These are phyloP conservation scores for Alternaria sp. DNA, from an alignment of 2,329 filamentous ascomycete genomes.

Conservation along the genomic window DNA sequence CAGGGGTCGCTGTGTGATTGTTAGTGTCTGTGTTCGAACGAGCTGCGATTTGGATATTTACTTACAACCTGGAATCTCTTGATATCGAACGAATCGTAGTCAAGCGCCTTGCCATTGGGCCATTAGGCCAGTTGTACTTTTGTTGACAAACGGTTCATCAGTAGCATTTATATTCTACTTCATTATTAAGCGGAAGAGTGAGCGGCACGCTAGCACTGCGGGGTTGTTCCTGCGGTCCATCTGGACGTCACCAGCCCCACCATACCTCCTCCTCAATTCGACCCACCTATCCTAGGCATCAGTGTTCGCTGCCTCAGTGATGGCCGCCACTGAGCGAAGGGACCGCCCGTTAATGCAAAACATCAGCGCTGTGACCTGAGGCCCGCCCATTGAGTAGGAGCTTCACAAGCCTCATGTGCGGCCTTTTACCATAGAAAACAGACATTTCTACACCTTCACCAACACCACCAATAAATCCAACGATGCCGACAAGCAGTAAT, in stretches of 20 bases:
- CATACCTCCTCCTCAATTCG: constrained; percentile 10
- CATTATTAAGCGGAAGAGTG: too few relatives aligned
- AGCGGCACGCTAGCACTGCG: not conserved
- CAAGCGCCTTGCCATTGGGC: constrained; percentile 67
- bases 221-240: not conserved
- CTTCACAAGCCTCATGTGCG: not conserved
- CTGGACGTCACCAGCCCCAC: constrained; percentile 16
- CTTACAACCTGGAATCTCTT: constrained; percentile 44
- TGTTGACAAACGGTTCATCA: not conserved
- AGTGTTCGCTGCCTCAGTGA: constrained; percentile 4
- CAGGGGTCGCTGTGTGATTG: constrained; percentile 23
- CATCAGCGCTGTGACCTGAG: not conserved
- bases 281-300: constrained; percentile 13
- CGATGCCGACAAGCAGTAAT: constrained; percentile 4
- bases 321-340: constrained; percentile 1
- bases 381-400: not conserved
- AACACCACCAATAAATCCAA: constrained; percentile 14
- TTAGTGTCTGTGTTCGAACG: constrained; percentile 7
- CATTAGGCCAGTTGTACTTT: constrained; percentile 44
- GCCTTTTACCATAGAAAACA: not conserved
- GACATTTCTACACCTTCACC: not conserved
- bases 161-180: too few relatives aligned
- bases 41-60: not conserved
- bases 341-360: too few relatives aligned
- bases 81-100: constrained; percentile 57